Conservation (phyloP, 805 yeast species). For the Kluyveromyces dobzhanskii region DNA sequence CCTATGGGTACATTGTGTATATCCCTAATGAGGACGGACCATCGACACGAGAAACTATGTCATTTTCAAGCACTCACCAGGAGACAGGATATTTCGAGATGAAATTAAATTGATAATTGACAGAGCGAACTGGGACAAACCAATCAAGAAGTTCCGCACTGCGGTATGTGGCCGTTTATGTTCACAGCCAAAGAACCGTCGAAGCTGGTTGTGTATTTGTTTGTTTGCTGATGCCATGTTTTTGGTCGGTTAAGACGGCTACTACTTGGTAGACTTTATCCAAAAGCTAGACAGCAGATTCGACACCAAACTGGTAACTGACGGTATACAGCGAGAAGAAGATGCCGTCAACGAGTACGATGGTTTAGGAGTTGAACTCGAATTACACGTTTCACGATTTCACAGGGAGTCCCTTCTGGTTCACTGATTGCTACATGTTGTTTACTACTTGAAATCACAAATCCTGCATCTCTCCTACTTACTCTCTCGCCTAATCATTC, state of each 20-base stretch:
- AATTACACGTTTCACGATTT: no score
- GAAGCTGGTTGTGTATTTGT: constrained; percentile 6
- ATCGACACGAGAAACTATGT: background rate
- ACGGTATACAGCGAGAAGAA: constrained; percentile 5
- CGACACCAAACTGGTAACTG: constrained; percentile 11
- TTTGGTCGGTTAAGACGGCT: constrained; percentile 4
- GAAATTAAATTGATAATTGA: no score
- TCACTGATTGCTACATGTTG: no score
- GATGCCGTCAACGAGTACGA: constrained; percentile 11
- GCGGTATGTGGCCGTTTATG: constrained; percentile 5
- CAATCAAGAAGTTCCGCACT: background rate
- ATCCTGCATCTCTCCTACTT: no score
- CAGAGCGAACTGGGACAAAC: constrained; percentile 4
- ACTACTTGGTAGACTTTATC: background rate
- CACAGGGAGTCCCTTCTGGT: no score
- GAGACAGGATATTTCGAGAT: no score
- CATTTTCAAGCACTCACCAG: no score
- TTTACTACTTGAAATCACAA: no score
- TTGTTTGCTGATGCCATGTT: constrained; percentile 14
- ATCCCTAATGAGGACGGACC: background rate
- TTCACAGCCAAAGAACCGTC: background rate
- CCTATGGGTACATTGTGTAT: background rate
- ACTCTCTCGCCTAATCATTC: no score
- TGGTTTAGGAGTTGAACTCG: constrained; percentile 10
- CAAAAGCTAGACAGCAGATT: constrained; percentile 3